Evolutionary conservation across 2,329 filamentous ascomycete species (phyloP).

Genomic region (Nigrospora oryzae): DNA sequence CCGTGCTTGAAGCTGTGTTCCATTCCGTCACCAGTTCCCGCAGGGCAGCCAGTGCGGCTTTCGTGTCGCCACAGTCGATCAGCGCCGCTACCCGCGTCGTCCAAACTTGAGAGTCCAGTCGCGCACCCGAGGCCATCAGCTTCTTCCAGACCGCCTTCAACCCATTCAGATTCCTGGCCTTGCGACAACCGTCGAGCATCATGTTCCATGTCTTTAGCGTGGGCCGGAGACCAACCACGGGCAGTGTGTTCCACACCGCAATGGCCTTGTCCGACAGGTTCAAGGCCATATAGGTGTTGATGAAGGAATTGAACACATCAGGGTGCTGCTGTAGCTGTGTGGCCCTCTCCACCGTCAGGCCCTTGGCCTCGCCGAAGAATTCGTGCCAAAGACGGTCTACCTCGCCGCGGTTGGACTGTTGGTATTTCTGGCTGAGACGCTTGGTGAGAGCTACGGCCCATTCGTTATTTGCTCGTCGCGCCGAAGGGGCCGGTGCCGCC

Average conservation of each 20-base stretch:
- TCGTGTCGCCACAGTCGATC: slow-evolving; percentile 43
- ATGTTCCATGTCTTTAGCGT: slow-evolving; percentile 60
- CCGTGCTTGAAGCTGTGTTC: slow-evolving; percentile 16
- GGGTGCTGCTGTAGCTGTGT: slow-evolving; percentile 10
- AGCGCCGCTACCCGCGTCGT: slow-evolving; percentile 60
- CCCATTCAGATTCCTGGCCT: slow-evolving; percentile 46
- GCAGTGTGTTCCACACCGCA: slow-evolving; percentile 15
- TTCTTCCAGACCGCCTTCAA: slow-evolving; percentile 61
- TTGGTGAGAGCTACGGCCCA: slow-evolving; percentile 1
- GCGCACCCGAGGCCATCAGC: slow-evolving; percentile 46
- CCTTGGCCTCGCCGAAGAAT: slow-evolving; percentile 10
- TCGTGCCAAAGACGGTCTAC: slow-evolving; percentile 16
- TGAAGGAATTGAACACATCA: slow-evolving; percentile 18
- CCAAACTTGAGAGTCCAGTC: slow-evolving; percentile 61
- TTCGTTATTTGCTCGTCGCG: background rate
- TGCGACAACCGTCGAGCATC: slow-evolving; percentile 64
- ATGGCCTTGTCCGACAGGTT: slow-evolving; percentile 18
- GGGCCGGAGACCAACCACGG: slow-evolving; percentile 41
- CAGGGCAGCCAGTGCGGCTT: slow-evolving; percentile 53
- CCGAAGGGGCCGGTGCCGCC: background rate
- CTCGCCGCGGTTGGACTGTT: slow-evolving; percentile 7
- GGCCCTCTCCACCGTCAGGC: slow-evolving; percentile 9
- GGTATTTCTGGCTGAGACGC: slow-evolving; percentile 9
- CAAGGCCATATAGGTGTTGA: slow-evolving; percentile 16
- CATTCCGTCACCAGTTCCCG: slow-evolving; percentile 58